Evolutionary conservation across 2,329 filamentous ascomycete genomes (phyloP).

Genomic region (Fusarium papillatum): DNA sequence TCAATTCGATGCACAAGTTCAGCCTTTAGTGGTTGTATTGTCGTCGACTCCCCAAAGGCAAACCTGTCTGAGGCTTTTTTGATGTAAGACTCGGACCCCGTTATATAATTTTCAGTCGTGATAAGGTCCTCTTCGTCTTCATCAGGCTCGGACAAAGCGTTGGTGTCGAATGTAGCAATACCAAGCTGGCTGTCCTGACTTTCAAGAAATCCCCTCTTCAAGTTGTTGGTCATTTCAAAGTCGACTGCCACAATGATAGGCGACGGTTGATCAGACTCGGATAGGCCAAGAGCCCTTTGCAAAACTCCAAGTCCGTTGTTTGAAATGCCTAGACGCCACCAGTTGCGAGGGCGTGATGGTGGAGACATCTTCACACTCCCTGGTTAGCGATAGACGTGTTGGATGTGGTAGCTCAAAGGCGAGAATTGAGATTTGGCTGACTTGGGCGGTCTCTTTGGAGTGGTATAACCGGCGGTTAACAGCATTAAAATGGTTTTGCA

Average conservation of each 20-base stretch:
- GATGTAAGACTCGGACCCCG: not conserved
- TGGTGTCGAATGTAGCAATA: not conserved
- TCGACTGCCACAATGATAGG: not conserved
- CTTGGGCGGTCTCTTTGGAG: not conserved
- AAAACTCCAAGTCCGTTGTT: not conserved
- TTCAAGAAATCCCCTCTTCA: not conserved
- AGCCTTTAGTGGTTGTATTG: not conserved
- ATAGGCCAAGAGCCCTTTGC: not conserved
- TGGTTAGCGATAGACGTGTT: not conserved
- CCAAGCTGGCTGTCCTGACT: not conserved
- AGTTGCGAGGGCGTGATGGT: not conserved
- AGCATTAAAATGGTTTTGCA: not conserved
- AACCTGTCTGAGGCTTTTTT: not conserved
- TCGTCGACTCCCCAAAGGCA: not conserved
- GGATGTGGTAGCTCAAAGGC: not conserved
- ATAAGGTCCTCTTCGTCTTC: not conserved
- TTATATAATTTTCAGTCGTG: not conserved
- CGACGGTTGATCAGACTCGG: not conserved
- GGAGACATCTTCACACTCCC: not conserved
- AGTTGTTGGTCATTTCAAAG: not conserved
- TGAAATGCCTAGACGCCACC: not conserved
- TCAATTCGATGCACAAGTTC: not conserved
- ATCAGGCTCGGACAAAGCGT: not conserved
- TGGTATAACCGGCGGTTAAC: too few relatives aligned
- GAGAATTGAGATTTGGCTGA: not conserved